Evolutionary conservation across 2,329 filamentous ascomycete genomes (phyloP).

Genomic region (Pseudocercospora macadamiae): DNA sequence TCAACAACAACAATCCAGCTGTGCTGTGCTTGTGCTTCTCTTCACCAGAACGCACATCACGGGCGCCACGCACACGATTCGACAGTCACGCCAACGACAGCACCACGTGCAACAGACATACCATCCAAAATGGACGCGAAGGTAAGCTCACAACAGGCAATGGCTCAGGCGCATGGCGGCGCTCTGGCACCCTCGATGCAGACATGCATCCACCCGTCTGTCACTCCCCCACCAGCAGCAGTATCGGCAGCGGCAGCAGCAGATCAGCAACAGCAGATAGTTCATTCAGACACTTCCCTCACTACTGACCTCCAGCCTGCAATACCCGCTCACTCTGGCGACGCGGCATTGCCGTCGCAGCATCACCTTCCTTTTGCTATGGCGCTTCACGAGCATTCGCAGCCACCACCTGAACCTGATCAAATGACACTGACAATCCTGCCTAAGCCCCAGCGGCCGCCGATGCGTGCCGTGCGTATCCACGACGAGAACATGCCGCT

Average conservation of each 20-base stretch:
- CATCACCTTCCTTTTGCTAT: neutral
- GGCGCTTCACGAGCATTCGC: conserved; percentile 6
- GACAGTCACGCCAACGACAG: neutral
- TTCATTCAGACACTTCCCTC: neutral
- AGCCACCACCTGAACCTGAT: conserved; percentile 15
- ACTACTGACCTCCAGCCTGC: conserved; percentile 2
- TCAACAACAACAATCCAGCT: neutral
- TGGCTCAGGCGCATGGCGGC: neutral
- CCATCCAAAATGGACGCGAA: conserved; percentile 34
- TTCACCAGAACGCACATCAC: neutral
- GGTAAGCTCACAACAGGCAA: conserved; percentile 23
- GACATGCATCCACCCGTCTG: neutral
- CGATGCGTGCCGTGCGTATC: conserved; percentile 57
- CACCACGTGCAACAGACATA: neutral
- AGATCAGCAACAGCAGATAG: neutral
- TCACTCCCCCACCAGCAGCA: neutral
- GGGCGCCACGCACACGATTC: neutral
- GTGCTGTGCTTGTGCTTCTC: neutral
- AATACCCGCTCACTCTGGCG: neutral
- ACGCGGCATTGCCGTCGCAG: neutral
- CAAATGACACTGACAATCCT: conserved; percentile 34
- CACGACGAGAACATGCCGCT: conserved; percentile 70
- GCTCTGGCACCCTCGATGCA: neutral
- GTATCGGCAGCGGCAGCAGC: neutral
- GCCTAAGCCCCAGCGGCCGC: conserved; percentile 68